A percentile compares a stretch with the other conserved stretches of the same genome.
phyloP scores from a whole-genome alignment of 2,329 filamentous ascomycete species.

The Fusarium albidum region DNA sequence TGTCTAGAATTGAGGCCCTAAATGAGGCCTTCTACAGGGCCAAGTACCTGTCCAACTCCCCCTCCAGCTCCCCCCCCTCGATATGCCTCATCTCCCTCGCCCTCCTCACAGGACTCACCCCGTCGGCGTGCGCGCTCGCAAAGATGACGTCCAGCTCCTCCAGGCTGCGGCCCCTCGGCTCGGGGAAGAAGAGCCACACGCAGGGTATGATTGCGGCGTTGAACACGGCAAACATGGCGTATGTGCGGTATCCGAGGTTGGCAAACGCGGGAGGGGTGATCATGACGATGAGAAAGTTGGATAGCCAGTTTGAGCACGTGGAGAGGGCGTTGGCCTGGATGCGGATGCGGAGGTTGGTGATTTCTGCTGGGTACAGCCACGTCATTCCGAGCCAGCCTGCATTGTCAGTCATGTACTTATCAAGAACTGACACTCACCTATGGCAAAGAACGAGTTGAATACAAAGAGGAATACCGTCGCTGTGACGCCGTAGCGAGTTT shows the following conservation, averaged over 20 bases:
- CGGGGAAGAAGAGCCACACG: constrained; percentile 57
- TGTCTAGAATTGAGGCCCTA: too few species aligned
- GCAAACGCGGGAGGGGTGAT: constrained; percentile 78
- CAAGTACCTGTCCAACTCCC: constrained; percentile 43
- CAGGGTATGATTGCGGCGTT: constrained; percentile 59
- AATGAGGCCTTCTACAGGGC: too few species aligned
- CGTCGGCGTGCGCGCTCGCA: constrained; percentile 35
- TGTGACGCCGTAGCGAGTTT: constrained; percentile 39
- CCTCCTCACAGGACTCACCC: constrained; percentile 39
- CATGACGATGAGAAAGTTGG: constrained; percentile 77
- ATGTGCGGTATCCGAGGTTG: constrained; percentile 58
- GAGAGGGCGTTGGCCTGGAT: constrained; percentile 64
- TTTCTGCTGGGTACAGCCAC: constrained; percentile 68
- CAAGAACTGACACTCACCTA: too few species aligned
- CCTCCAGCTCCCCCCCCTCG: constrained; percentile 37
- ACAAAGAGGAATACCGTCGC: constrained; percentile 64
- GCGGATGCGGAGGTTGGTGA: constrained; percentile 67
- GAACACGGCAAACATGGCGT: constrained; percentile 59
- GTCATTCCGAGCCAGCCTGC: constrained; percentile 64
- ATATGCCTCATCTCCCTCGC: constrained; percentile 40
- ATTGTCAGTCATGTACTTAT: too few species aligned
- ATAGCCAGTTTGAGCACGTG: constrained; percentile 68
- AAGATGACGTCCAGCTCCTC: constrained; percentile 35
- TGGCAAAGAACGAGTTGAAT: constrained; percentile 68
- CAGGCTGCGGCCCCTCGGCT: constrained; percentile 46